phyloP scores from a whole-genome alignment of 2,329 filamentous ascomycete species.

The Stenocarpella maydis region DNA sequence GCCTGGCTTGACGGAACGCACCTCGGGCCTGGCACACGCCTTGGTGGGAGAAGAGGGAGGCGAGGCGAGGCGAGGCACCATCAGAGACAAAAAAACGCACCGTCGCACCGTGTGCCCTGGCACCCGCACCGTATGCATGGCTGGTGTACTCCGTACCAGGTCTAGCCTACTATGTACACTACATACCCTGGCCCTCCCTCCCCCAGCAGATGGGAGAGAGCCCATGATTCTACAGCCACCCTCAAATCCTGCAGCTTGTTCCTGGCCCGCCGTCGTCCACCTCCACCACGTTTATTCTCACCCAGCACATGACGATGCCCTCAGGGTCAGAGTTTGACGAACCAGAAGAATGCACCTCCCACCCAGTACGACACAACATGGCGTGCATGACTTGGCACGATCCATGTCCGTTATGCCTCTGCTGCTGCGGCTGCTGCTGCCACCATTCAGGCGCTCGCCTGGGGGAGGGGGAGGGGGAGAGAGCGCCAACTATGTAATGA shows the following conservation, averaged over 20 bases:
- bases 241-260: neutral
- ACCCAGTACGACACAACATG: neutral
- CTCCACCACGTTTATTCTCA: neutral
- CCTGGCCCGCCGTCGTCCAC: neutral
- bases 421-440: neutral
- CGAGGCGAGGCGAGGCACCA: constrained; percentile 18
- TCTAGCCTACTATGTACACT: too few species aligned
- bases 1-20: constrained; percentile 18
- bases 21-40: neutral
- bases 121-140: neutral
- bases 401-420: neutral
- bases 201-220: neutral
- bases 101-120: constrained; percentile 1
- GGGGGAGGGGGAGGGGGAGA: neutral
- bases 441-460: neutral
- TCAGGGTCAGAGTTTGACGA: neutral
- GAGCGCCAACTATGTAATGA: too few species aligned
- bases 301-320: neutral
- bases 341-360: neutral
- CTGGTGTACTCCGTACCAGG: too few species aligned
- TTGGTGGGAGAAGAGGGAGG: too few species aligned
- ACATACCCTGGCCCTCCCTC: too few species aligned
- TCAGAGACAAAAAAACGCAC: constrained; percentile 20
- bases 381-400: neutral
- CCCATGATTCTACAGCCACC: constrained; percentile 12